These are phyloP conservation scores for Euphorbia tirucalli DNA, from an alignment of 345 rosid genomes.

Conservation along the genomic window DNA sequence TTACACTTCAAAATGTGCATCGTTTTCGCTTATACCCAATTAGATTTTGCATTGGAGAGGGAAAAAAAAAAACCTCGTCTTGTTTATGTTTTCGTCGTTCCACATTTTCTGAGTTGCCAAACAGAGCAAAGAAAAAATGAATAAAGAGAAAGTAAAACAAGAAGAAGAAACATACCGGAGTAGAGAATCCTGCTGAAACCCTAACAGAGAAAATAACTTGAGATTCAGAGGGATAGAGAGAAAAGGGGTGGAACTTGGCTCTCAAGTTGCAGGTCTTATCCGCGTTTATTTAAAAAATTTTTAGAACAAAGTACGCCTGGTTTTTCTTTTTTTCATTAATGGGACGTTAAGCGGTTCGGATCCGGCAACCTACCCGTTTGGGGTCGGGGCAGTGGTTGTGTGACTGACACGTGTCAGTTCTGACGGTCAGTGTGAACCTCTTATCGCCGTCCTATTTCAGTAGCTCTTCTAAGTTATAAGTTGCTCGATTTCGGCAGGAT, in stretches of 20 bases:
- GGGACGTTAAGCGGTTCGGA: neutral
- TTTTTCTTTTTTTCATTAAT: neutral
- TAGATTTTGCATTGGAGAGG: constrained; percentile 6
- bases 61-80: neutral
- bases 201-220: constrained; percentile 14
- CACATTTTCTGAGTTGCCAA: constrained; percentile 12
- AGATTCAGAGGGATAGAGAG: too few species aligned
- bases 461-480: too few species aligned
- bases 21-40: neutral
- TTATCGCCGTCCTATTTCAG: too few species aligned
- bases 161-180: constrained; percentile 28
- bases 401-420: constrained; percentile 3
- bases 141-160: constrained; percentile 6
- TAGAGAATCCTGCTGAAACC: constrained; percentile 17
- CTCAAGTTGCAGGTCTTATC: constrained; percentile 36
- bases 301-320: neutral
- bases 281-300: constrained; percentile 7
- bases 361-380: neutral
- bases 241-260: constrained; percentile 13
- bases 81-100: neutral
- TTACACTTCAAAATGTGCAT: constrained; percentile 6
- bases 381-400: neutral
- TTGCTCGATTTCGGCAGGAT: too few species aligned
- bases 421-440: too few species aligned
- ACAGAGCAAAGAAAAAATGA: constrained; percentile 15